Evolutionary conservation across 148 eudicot species (phyloP).

Genomic region (Bassia scoparia): DNA sequence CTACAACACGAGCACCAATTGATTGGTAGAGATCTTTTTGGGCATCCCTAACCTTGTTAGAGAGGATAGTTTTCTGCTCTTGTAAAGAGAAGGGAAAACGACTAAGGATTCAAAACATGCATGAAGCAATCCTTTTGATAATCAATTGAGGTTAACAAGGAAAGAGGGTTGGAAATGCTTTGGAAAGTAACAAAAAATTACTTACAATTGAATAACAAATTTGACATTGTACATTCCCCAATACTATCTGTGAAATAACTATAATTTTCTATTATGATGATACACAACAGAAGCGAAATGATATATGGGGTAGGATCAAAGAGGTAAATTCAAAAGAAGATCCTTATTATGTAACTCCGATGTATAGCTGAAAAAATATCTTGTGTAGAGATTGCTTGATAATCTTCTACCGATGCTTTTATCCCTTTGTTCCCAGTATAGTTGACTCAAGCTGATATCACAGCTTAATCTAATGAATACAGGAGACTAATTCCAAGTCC

Average conservation of each 20-base stretch:
- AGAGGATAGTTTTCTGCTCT: too few species aligned
- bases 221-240: slow-evolving; percentile 3
- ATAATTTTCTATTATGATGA: slow-evolving; percentile 17
- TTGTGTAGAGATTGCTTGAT: slow-evolving; percentile 7
- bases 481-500: slow-evolving; percentile 31
- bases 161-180: not conserved
- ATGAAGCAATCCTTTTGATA: too few species aligned
- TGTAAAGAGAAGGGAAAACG: too few species aligned
- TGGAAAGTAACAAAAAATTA: slow-evolving; percentile 9
- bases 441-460: slow-evolving; percentile 7
- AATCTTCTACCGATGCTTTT: slow-evolving; percentile 16
- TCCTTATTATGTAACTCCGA: slow-evolving; percentile 6
- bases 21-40: too few species aligned
- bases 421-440: not conserved
- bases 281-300: slow-evolving; percentile 1
- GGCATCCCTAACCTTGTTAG: too few species aligned
- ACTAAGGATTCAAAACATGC: too few species aligned
- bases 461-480: slow-evolving; percentile 17
- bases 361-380: slow-evolving; percentile 12
- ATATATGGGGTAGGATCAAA: slow-evolving; percentile 2
- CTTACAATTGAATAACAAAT: slow-evolving; percentile 20
- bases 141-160: not conserved
- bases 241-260: slow-evolving; percentile 20
- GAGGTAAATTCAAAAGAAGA: slow-evolving; percentile 6
- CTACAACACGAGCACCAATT: too few species aligned